Conservation (phyloP, 75 land plant genomes). For the Isoetes taiwanensis region DNA sequence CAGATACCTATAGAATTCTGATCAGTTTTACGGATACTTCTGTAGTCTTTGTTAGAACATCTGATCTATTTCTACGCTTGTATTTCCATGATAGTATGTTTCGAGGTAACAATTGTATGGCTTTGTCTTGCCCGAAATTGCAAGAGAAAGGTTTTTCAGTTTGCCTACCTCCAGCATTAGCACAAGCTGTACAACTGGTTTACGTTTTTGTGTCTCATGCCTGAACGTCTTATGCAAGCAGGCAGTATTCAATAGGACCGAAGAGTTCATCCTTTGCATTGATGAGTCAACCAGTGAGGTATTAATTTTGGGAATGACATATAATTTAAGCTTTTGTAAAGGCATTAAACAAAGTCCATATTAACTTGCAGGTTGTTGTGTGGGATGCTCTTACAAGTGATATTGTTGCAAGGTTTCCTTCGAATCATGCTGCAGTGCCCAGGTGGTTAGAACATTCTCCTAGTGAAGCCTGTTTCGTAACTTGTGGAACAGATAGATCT, state of each 20-base stretch:
- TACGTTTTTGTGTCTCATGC: too few species aligned
- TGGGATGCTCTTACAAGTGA: constrained; percentile 84
- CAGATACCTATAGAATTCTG: too few species aligned
- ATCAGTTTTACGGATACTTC: too few species aligned
- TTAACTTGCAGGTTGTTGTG: constrained; percentile 47
- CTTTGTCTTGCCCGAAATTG: too few species aligned
- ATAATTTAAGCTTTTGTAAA: background rate
- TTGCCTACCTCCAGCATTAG: too few species aligned
- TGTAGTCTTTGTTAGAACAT: too few species aligned
- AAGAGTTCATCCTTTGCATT: constrained; percentile 62
- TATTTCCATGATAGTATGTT: too few species aligned
- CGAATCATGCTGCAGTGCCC: constrained; percentile 66
- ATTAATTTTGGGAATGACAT: background rate
- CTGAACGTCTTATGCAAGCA: constrained; percentile 17
- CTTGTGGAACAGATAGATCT: constrained; percentile 74
- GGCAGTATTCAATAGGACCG: constrained; percentile 78
- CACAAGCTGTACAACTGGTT: too few species aligned
- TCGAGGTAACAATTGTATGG: too few species aligned
- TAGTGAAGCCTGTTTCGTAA: constrained; percentile 52
- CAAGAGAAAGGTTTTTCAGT: too few species aligned
- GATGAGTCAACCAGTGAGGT: constrained; percentile 82
- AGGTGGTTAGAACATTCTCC: constrained; percentile 86
- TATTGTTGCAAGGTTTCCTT: constrained; percentile 47
- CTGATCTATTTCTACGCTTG: too few species aligned
- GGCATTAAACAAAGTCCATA: background rate